Evolutionary conservation across 176 grass and related monocot species (phyloP).

Genomic region (Canna indica): DNA sequence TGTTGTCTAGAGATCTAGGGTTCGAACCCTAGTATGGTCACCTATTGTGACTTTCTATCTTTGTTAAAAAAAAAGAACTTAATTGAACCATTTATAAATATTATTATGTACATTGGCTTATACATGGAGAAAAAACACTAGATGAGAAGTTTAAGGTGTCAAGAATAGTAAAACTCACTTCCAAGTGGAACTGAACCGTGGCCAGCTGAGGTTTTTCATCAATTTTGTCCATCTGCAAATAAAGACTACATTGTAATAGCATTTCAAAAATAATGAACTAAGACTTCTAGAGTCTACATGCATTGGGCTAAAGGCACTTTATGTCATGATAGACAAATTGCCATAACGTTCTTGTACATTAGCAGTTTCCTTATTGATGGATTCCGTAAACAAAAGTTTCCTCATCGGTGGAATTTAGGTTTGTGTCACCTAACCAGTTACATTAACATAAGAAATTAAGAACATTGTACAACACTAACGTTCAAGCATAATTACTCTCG

Average conservation of each 20-base stretch:
- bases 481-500: background rate
- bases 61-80: too few relatives aligned
- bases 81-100: too few relatives aligned
- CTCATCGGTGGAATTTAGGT: too few relatives aligned
- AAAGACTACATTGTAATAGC: background rate
- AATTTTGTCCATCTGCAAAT: slow-evolving; percentile 2
- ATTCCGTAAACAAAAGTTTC: background rate
- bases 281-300: too few relatives aligned
- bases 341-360: background rate
- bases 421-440: too few relatives aligned
- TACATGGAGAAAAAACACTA: background rate
- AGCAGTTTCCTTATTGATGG: background rate
- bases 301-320: too few relatives aligned
- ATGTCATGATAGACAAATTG: background rate
- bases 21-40: too few relatives aligned
- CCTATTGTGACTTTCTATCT: too few relatives aligned
- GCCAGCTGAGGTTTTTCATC: background rate
- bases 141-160: too few relatives aligned
- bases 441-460: background rate
- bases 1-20: too few relatives aligned
- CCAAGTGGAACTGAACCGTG: background rate
- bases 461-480: background rate
- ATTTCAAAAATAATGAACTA: background rate
- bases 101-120: background rate
- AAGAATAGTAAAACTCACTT: background rate